These are phyloP conservation scores for Coffea humblotiana DNA, from an alignment of 305 asterid species.

Conservation along the genomic window DNA sequence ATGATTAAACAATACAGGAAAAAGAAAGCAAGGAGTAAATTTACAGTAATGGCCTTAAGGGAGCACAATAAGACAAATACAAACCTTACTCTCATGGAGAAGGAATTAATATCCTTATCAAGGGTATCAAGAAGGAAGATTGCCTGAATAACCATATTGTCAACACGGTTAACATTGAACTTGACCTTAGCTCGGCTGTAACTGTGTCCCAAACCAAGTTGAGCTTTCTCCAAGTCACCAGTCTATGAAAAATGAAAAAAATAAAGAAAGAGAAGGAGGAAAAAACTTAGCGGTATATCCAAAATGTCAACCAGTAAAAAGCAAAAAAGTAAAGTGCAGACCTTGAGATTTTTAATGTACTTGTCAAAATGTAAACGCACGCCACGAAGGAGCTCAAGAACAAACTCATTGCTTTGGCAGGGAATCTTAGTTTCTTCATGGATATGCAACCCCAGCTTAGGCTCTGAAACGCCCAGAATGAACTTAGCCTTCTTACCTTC, in stretches of 20 bases:
- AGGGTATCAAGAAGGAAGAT: conserved; percentile 94
- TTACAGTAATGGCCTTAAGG: background rate
- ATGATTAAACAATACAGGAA: background rate
- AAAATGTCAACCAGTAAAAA: background rate
- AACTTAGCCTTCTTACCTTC: conserved; percentile 82
- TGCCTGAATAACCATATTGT: conserved; percentile 95
- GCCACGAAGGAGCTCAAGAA: conserved; percentile 90
- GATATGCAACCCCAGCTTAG: conserved; percentile 87
- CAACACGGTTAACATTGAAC: conserved; percentile 92
- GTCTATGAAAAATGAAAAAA: conserved; percentile 34
- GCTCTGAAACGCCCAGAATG: conserved; percentile 79
- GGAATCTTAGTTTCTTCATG: conserved; percentile 80
- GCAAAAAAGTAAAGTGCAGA: conserved; percentile 18
- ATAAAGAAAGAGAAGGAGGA: conserved; percentile 16
- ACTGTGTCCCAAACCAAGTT: conserved; percentile 90
- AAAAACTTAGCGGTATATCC: background rate
- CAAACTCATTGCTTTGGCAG: conserved; percentile 79
- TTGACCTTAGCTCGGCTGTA: conserved; percentile 95
- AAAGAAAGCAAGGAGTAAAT: background rate
- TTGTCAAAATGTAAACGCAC: conserved; percentile 71
- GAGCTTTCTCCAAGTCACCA: conserved; percentile 91
- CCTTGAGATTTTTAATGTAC: conserved; percentile 76
- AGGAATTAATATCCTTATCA: conserved; percentile 88
- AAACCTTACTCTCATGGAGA: conserved; percentile 90
- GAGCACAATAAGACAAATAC: background rate